Evolutionary conservation across 2,329 filamentous ascomycete species (phyloP), one percentile per base, ranked within the genome.

Genomic region (Magnaporthiopsis rhizophila): DNA sequence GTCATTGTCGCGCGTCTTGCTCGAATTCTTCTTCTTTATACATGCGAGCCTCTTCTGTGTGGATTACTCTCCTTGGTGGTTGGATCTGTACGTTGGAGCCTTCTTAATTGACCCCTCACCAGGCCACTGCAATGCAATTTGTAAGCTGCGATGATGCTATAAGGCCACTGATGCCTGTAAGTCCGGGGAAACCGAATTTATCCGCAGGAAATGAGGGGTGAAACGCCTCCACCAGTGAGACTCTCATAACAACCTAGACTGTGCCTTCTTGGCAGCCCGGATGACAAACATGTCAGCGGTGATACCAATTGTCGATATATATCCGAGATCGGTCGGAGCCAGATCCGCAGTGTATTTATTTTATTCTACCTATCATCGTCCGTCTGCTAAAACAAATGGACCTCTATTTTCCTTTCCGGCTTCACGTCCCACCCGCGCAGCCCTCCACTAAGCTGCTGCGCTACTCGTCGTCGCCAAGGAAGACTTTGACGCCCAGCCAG

Each of bases 391-490:
- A 4, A n/a, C 3, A 11, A 5, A 30, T 30, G 30, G 6, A 30
- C 11, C 21, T 53, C 7, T 9, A 53, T 53, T 53, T 53, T 53
- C n/a, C 6, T 53, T n/a, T n/a, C 18, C 13, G 45, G 8, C n/a
- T 24, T 24, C 21, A 21, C 45, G 9, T 11, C 15, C 45, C n/a
- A n/a, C 45, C 45, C 21, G 18, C 9, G 2, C 45, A 34, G 32
- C 2, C 8, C 34, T 12, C 34, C 34, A 36, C 34, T 8, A 7
- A 5, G 4, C 18, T 50, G 15, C 38, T 21, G 34, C 64, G 64
- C 59, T 86, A 92, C 79, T 93, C 89, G 71, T 92, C 89, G 71
- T 93, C 89, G 9, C 89, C 89, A 73, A 91, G 91, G 82, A 95
- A 95, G 50, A 94, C 89, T 81, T 87, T 89, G 66, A 90, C 76